Base-by-base conservation (phyloP, 2,329 filamentous ascomycete genomes). In the Neonectria sp. region DNA sequence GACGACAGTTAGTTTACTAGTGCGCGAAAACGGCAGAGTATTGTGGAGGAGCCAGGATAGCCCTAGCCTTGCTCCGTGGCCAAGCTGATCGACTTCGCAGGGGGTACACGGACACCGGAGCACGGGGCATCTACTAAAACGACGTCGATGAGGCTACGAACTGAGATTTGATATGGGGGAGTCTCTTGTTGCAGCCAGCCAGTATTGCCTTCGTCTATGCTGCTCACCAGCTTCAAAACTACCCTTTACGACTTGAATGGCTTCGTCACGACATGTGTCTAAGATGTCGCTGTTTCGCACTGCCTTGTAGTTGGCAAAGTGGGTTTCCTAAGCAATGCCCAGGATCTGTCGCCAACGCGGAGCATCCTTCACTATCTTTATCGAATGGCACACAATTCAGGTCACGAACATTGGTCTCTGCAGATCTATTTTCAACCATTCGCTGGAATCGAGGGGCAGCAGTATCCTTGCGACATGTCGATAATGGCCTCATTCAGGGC, bases 11-110 rank as follows among this genome's bases (percentile, higher is more conserved):
- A 25, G 69, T 66, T 69, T 65, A 64, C 68, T 75, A 75, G 73
- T 71, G 63, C 68, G 66, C 62, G 58, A 66, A 65, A 70, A 61
- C 62, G 66, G 53, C 66, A 64, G 63, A 71, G 70, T 65, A 63
- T 68, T 76, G 74, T 74, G 74, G 74, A 76, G 74, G 71, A 72
- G 67, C 74, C 66, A 75, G 74, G 74, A 71, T 76, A 71, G 70
- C 74, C 74, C 74, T 75, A 74, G 74, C 60, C 67, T 71, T 52
- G 55, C 68, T 68, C 58, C 49, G 58, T 65, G 60, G 65, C 67
- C 71, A 75, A 68, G 68, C 60, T 71, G 65, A 71, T 68, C 71
- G 66, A 71, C 74, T 71, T 64, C 57, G 68, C 74, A 75, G 68
- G 74, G 63, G 63, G 68, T 51, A 69, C 56, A 66, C 60, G 63